phyloP scores from a whole-genome alignment of 116 monocot genomes.

The Posidonia oceanica region DNA sequence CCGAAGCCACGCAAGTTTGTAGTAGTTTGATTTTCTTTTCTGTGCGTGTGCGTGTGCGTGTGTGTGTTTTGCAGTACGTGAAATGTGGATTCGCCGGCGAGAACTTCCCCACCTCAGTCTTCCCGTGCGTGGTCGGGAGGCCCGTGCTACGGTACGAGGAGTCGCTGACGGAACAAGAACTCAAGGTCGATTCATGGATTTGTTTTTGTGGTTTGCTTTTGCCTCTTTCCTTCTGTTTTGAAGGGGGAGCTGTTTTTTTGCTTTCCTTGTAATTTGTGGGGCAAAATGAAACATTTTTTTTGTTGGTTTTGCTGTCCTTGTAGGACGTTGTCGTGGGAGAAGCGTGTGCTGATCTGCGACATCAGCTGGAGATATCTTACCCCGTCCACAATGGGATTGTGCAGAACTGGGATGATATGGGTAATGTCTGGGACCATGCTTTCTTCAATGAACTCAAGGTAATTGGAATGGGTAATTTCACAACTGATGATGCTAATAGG shows the following conservation, averaged over 20 bases:
- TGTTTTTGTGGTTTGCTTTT: neutral
- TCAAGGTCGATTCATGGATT: slow-evolving; percentile 37
- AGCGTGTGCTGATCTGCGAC: slow-evolving; percentile 62
- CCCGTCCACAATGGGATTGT: slow-evolving; percentile 94
- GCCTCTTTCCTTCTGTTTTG: too few relatives aligned
- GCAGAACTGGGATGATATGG: slow-evolving; percentile 98
- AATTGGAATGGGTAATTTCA: neutral
- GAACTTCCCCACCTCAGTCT: slow-evolving; percentile 91
- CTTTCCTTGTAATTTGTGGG: too few relatives aligned
- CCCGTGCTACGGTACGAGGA: slow-evolving; percentile 92
- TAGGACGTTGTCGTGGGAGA: slow-evolving; percentile 92
- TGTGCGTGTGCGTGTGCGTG: neutral
- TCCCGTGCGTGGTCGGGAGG: slow-evolving; percentile 86
- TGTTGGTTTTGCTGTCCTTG: neutral
- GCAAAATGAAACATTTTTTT: neutral
- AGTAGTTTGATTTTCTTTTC: neutral
- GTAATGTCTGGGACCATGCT: slow-evolving; percentile 94
- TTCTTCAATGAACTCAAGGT: slow-evolving; percentile 86
- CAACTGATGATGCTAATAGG: too few relatives aligned
- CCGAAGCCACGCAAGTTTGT: too few relatives aligned
- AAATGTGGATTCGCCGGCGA: slow-evolving; percentile 97
- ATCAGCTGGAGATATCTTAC: slow-evolving; percentile 89
- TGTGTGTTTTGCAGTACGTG: slow-evolving; percentile 56
- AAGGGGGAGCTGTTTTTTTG: too few relatives aligned
- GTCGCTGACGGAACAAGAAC: slow-evolving; percentile 75